These are phyloP conservation scores for Chlorella sp. DNA, from an alignment of 139 green algal genomes.

Conservation along the genomic window DNA sequence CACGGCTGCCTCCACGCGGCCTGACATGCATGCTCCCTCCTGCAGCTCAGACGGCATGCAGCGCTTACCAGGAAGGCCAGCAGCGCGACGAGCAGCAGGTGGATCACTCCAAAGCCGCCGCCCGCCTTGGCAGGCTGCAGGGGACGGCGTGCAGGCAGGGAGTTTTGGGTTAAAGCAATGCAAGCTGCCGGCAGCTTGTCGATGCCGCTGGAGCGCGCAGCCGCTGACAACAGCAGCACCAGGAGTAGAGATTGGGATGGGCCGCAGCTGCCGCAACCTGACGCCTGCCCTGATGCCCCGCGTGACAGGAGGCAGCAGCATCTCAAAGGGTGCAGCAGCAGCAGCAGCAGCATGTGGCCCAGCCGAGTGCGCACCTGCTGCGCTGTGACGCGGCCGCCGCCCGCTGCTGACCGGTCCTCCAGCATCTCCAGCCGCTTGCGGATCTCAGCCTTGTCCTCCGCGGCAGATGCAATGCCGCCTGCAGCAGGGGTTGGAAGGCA, in stretches of 20 bases:
- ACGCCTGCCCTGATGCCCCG: no score
- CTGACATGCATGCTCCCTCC: no score
- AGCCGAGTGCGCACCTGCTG: constrained; percentile 7
- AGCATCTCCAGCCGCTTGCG: constrained; percentile 49
- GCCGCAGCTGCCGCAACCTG: no score
- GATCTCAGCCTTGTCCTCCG: constrained; percentile 50
- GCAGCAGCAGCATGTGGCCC: background rate
- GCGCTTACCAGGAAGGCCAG: constrained; percentile 60
- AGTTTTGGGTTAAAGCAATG: background rate
- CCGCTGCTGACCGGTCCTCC: constrained; percentile 28
- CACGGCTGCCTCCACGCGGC: no score
- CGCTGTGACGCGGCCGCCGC: background rate
- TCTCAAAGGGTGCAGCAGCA: no score
- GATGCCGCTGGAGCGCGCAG: no score
- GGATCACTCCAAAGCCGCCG: constrained; percentile 44
- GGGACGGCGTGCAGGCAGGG: background rate
- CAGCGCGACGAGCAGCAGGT: constrained; percentile 61
- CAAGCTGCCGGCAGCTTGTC: no score
- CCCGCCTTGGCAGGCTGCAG: background rate
- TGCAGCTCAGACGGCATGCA: no score
- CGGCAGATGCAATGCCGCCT: background rate
- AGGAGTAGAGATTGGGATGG: no score
- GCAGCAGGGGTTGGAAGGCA: no score
- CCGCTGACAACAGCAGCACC: no score
- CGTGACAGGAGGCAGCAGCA: no score